Conservation (phyloP, 1,139 yeast genomes). For the Scheffersomyces stambukii region DNA sequence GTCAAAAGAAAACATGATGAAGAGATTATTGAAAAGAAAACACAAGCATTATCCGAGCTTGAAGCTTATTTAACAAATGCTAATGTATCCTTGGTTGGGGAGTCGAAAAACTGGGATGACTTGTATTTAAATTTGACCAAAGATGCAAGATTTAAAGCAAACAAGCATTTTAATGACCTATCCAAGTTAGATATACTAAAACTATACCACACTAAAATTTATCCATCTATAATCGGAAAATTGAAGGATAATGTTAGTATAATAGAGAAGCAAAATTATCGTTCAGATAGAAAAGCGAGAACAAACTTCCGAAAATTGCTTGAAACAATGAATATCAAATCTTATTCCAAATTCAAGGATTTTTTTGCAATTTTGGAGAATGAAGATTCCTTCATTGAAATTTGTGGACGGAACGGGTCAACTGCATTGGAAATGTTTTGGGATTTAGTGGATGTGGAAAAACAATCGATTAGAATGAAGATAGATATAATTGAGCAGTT, state of each 20-base stretch:
- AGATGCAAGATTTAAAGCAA: conserved; percentile 55
- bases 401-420: conserved; percentile 80
- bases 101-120: conserved; percentile 41
- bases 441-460: conserved; percentile 68
- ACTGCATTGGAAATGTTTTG: conserved; percentile 73
- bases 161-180: conserved; percentile 52
- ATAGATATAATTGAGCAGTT: conserved; percentile 56
- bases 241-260: conserved; percentile 33
- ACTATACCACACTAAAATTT: conserved; percentile 48
- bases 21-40: conserved; percentile 24
- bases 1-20: conserved; percentile 39
- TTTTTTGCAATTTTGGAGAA: conserved; percentile 49
- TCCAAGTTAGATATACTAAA: conserved; percentile 57
- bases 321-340: conserved; percentile 37
- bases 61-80: conserved; percentile 42
- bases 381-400: conserved; percentile 53
- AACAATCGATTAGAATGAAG: conserved; percentile 51
- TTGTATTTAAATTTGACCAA: conserved; percentile 34
- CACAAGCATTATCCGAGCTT: conserved; percentile 51
- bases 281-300: conserved; percentile 64
- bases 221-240: conserved; percentile 29
- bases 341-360: conserved; percentile 59
- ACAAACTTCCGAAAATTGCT: conserved; percentile 52
- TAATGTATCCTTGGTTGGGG: conserved; percentile 27
- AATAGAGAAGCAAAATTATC: conserved; percentile 37